Evolutionary conservation across 371 early-diverging fungal genomes (phyloP), one percentile per base, ranked within the genome.

Genomic region (Mucor saturninus): DNA sequence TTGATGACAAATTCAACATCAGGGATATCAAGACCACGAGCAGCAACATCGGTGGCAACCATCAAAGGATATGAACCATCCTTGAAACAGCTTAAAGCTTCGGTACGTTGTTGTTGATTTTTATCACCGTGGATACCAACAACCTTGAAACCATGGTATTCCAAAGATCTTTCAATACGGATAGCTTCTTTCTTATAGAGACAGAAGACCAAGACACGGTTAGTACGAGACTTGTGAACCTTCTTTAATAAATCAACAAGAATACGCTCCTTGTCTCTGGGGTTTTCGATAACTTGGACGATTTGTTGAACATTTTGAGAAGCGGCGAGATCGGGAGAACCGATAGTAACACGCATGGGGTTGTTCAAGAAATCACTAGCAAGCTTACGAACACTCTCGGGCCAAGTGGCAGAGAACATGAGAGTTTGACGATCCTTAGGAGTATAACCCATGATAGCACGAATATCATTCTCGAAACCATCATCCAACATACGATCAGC

Each of bases 1-100:
- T 99, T 99, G 79, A 99, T 93, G 11, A 99, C 99, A 70, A 94
- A 91, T 64, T 94, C 93, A n/a, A 99, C 94, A 60, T 95, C 90
- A 38, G 98, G 96, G 65, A 99, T 93, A 81, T 98, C 98, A 65
- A 99, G 84, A 59, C 99, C 99, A 74, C 98, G 89, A 48, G 97
- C 93, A 55, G 94, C 96, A 48, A 97, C 96, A 79, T 95, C 96
- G 0, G 98, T 98, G 8, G 96, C 95, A 59, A 97, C 86, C 81
- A 97, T 84, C 29, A 96, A 71, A 9, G 91, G 93, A 15, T 71
- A 72, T 13, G 76, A 70, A 14, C 93, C 95, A 69, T 78, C 83
- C 71, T 88, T 89, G 75, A 96, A 95, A 6, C 79, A 70, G 26
- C 81, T 79, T 50, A 96, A 69, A 4, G 92, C 91, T 35, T 82